Conservation (phyloP, 805 yeast species). For the Osmozyma mogii region DNA sequence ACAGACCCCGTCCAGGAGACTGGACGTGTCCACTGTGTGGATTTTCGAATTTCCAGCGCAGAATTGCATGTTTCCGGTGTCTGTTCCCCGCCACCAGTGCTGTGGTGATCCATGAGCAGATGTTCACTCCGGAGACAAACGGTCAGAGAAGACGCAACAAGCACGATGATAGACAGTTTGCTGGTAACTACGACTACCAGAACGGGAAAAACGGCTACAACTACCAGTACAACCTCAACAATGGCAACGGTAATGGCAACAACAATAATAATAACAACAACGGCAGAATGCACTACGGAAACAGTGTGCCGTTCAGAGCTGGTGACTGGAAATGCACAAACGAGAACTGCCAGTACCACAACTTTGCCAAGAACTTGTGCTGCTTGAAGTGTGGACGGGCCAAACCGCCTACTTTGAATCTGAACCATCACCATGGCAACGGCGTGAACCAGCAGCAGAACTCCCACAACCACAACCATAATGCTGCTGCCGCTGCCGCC, state of each 20-base stretch:
- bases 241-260: slow-evolving; percentile 11
- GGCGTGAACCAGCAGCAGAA: slow-evolving; percentile 1
- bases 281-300: slow-evolving; percentile 18
- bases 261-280: slow-evolving; percentile 8
- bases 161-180: slow-evolving; percentile 8
- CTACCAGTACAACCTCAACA: slow-evolving; percentile 10
- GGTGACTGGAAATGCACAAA: slow-evolving; percentile 93
- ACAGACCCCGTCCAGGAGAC: slow-evolving; percentile 92
- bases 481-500: background rate
- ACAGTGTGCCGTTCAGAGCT: slow-evolving; percentile 85
- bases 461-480: slow-evolving; percentile 5
- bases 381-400: slow-evolving; percentile 88
- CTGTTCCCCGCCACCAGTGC: slow-evolving; percentile 79
- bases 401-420: slow-evolving; percentile 30
- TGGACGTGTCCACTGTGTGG: slow-evolving; percentile 99
- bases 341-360: slow-evolving; percentile 77
- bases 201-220: slow-evolving; percentile 5
- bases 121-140: slow-evolving; percentile 21
- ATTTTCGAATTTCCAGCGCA: slow-evolving; percentile 86
- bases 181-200: slow-evolving; percentile 7
- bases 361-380: slow-evolving; percentile 82
- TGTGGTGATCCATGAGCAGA: slow-evolving; percentile 59
- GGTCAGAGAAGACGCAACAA: slow-evolving; percentile 6
- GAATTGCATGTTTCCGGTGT: slow-evolving; percentile 91
- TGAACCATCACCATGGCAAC: slow-evolving; percentile 1